A percentile compares a stretch with the other conserved stretches of the same genome.
Evolutionary conservation across 352 stramenopile species (phyloP).

Genomic region (Phytopythium vexans): DNA sequence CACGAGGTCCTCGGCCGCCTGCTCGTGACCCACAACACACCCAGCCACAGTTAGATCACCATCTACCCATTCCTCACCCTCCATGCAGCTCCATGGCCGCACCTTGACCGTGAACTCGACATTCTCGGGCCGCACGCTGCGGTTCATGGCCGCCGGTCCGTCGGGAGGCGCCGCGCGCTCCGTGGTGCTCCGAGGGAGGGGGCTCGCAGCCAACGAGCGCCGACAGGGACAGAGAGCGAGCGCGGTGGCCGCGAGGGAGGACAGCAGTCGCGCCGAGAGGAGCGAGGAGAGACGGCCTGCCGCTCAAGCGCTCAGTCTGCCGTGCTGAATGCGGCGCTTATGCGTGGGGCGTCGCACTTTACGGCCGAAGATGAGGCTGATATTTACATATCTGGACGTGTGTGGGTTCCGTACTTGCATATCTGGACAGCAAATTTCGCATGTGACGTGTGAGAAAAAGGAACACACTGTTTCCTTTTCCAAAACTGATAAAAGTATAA

Average conservation of each 20-base stretch:
- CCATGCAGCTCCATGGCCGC: slow-evolving; percentile 3
- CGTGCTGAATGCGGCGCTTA: too few relatives aligned
- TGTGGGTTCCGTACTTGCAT: too few relatives aligned
- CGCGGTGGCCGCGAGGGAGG: not conserved
- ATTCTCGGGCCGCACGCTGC: slow-evolving; percentile 87
- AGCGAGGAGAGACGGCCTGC: not conserved
- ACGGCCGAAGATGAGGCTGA: too few relatives aligned
- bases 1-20: slow-evolving; percentile 77
- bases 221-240: not conserved
- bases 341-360: too few relatives aligned
- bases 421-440: too few relatives aligned
- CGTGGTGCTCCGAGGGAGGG: slow-evolving; percentile 1
- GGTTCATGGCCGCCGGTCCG: slow-evolving; percentile 44
- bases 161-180: not conserved
- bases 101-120: slow-evolving; percentile 96
- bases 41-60: not conserved
- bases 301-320: too few relatives aligned
- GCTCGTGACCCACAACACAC: not conserved
- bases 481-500: too few relatives aligned
- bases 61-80: slow-evolving; percentile 46
- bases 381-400: too few relatives aligned
- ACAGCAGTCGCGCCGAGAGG: not conserved
- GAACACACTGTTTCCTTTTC: too few relatives aligned
- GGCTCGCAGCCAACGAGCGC: not conserved
- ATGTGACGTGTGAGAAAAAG: too few relatives aligned